Percentiles rank a stretch among this genome's conserved stretches.
These are phyloP conservation scores for Phytophthora citrophthora DNA, from an alignment of 352 stramenopile genomes.

Conservation along the genomic window DNA sequence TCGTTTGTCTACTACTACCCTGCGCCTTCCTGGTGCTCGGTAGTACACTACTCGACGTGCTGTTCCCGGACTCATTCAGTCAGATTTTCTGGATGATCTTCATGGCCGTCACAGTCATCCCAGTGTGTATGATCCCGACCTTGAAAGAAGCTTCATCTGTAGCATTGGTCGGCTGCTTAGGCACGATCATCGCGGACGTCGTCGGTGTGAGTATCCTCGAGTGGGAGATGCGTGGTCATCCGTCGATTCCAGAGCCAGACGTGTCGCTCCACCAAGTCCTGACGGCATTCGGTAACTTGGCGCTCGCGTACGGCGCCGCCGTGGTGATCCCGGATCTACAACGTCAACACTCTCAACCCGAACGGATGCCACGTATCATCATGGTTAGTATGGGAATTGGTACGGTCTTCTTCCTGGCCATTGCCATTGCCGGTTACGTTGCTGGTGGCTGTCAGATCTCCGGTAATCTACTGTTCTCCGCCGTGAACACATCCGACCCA, in stretches of 20 bases:
- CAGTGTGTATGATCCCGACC: slow-evolving; percentile 41
- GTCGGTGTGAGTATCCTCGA: slow-evolving; percentile 38
- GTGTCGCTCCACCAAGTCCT: slow-evolving; percentile 39
- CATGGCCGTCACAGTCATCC: slow-evolving; percentile 43
- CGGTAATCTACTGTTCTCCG: slow-evolving; percentile 43
- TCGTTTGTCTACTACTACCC: slow-evolving; percentile 52
- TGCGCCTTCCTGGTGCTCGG: slow-evolving; percentile 62
- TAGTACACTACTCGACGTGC: slow-evolving; percentile 47
- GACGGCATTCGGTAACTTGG: slow-evolving; percentile 39
- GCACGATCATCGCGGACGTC: slow-evolving; percentile 40
- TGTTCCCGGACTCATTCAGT: slow-evolving; percentile 60
- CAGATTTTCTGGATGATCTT: slow-evolving; percentile 48
- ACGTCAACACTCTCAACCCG: slow-evolving; percentile 52
- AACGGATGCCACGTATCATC: slow-evolving; percentile 54
- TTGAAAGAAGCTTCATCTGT: slow-evolving; percentile 35
- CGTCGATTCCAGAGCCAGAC: slow-evolving; percentile 34
- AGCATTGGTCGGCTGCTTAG: slow-evolving; percentile 35
- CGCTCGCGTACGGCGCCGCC: slow-evolving; percentile 33
- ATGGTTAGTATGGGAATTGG: slow-evolving; percentile 39
- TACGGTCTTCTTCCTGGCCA: slow-evolving; percentile 46
- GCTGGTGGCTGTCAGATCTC: slow-evolving; percentile 51
- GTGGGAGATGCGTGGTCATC: slow-evolving; percentile 41
- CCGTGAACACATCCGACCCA: slow-evolving; percentile 35
- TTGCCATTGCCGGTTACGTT: slow-evolving; percentile 46
- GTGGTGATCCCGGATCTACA: slow-evolving; percentile 44